Percentiles rank a stretch among this genome's conserved stretches.
Evolutionary conservation across 106 monocot species (phyloP).

Genomic region (Posidonia australis): DNA sequence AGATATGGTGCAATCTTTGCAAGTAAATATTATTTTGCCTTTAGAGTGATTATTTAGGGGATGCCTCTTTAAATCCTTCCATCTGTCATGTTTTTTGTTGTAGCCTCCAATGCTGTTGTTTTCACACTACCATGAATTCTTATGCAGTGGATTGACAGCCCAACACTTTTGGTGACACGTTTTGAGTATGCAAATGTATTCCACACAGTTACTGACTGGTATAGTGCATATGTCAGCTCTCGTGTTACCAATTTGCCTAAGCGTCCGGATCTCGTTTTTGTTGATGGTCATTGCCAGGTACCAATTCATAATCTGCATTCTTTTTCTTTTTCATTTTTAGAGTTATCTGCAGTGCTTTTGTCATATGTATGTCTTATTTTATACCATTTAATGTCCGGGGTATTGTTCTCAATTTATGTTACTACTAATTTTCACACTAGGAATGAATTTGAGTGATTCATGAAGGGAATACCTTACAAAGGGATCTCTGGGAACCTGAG

Average conservation of each 20-base stretch:
- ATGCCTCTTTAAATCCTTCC: too few relatives aligned
- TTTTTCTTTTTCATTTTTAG: not conserved
- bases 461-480: too few relatives aligned
- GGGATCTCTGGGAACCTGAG: too few relatives aligned
- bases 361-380: not conserved
- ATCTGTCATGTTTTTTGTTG: too few relatives aligned
- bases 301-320: not conserved
- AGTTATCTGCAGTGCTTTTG: not conserved
- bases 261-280: conserved; percentile 72
- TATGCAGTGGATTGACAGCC: conserved; percentile 85
- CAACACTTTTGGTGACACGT: conserved; percentile 81
- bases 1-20: too few relatives aligned
- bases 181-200: conserved; percentile 99
- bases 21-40: too few relatives aligned
- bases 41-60: too few relatives aligned
- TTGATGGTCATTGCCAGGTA: conserved; percentile 99
- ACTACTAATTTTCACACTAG: too few relatives aligned
- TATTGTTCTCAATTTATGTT: too few relatives aligned
- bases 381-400: not conserved
- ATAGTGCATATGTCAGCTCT: conserved; percentile 87
- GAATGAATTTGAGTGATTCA: too few relatives aligned
- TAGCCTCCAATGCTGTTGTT: too few relatives aligned
- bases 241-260: conserved; percentile 51
- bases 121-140: not conserved
- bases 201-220: conserved; percentile 98